Conservation (phyloP, 2,329 filamentous ascomycete species). For the Xylariaceae sp. region DNA sequence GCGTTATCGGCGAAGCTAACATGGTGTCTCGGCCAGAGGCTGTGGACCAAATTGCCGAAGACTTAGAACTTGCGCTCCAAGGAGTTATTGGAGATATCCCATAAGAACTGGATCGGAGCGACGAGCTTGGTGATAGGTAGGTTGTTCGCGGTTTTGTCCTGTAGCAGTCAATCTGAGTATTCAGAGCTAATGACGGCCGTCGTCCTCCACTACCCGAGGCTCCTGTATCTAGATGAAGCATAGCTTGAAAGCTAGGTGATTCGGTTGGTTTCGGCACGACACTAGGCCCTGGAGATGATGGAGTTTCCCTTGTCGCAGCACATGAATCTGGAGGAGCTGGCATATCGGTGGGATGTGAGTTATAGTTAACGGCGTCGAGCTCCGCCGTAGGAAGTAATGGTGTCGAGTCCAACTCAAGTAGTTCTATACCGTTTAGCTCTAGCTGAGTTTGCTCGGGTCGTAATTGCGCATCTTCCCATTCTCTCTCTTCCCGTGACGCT, state of each 20-base stretch:
- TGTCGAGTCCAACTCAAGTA: slow-evolving; percentile 59
- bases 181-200: slow-evolving; percentile 42
- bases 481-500: slow-evolving; percentile 17
- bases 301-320: not conserved
- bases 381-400: slow-evolving; percentile 46
- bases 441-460: slow-evolving; percentile 36
- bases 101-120: slow-evolving; percentile 47
- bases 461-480: slow-evolving; percentile 11
- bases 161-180: slow-evolving; percentile 40
- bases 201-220: slow-evolving; percentile 19
- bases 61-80: slow-evolving; percentile 44
- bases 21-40: slow-evolving; percentile 50
- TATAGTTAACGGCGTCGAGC: slow-evolving; percentile 39
- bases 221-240: slow-evolving; percentile 20
- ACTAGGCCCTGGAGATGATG: slow-evolving; percentile 3
- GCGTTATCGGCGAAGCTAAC: slow-evolving; percentile 55
- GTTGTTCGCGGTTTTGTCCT: slow-evolving; percentile 35
- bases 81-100: slow-evolving; percentile 57
- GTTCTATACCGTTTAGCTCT: slow-evolving; percentile 58
- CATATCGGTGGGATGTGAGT: slow-evolving; percentile 23
- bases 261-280: not conserved
- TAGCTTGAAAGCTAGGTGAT: not conserved
- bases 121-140: slow-evolving; percentile 42
- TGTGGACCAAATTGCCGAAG: slow-evolving; percentile 48
- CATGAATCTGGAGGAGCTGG: not conserved